These are phyloP conservation scores for Mariannaea sp. DNA, from an alignment of 2,329 filamentous ascomycete genomes.

Conservation along the genomic window DNA sequence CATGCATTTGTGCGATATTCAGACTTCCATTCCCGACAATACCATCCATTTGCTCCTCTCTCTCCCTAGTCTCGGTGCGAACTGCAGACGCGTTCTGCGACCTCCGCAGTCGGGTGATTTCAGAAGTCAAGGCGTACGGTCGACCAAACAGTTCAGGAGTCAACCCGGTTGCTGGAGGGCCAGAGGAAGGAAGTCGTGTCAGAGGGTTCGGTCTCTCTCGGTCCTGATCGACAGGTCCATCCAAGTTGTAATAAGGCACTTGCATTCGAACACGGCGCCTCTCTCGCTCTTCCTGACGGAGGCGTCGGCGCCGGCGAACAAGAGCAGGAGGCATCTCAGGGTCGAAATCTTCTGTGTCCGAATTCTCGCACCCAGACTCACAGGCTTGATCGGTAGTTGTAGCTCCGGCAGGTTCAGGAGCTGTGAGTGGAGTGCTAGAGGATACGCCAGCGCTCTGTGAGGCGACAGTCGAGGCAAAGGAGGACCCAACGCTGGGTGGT, in stretches of 20 bases:
- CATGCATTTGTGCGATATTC: slow-evolving; percentile 7
- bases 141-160: slow-evolving; percentile 12
- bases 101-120: slow-evolving; percentile 6
- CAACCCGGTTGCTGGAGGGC: background rate
- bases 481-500: slow-evolving; percentile 79
- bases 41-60: background rate
- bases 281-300: slow-evolving; percentile 21
- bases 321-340: slow-evolving; percentile 39
- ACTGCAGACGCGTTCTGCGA: slow-evolving; percentile 19
- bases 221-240: slow-evolving; percentile 19
- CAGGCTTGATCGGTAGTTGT: slow-evolving; percentile 48
- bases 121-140: slow-evolving; percentile 19
- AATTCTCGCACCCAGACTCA: slow-evolving; percentile 60
- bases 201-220: background rate
- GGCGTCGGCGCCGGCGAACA: slow-evolving; percentile 26
- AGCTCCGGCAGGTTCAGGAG: slow-evolving; percentile 45
- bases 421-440: slow-evolving; percentile 46
- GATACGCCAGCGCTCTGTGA: slow-evolving; percentile 52
- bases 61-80: too few relatives aligned
- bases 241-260: slow-evolving; percentile 26
- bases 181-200: too few relatives aligned
- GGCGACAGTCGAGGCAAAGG: slow-evolving; percentile 69
- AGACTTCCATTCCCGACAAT: slow-evolving; percentile 6
- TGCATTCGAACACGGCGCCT: slow-evolving; percentile 24
- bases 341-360: slow-evolving; percentile 59